phyloP scores from a whole-genome alignment of 257 asterid species.

The Jacaranda mimosifolia region DNA sequence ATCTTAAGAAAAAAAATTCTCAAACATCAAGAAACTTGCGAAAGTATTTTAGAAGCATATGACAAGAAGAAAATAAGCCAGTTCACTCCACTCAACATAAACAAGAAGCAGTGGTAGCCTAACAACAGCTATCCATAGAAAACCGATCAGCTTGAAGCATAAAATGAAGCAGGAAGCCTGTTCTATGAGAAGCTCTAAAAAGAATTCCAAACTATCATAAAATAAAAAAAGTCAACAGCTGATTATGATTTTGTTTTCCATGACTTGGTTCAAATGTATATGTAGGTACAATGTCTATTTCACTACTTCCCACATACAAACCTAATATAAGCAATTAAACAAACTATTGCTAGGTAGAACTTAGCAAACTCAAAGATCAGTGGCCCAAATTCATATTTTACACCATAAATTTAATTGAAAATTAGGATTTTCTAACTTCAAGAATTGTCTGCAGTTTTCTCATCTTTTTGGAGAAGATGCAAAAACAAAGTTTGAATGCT shows the following conservation, averaged over 20 bases:
- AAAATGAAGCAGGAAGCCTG: background rate
- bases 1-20: background rate
- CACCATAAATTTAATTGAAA: background rate
- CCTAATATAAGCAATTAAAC: constrained; percentile 24
- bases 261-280: background rate
- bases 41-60: background rate
- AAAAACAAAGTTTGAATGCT: constrained; percentile 3
- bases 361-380: background rate
- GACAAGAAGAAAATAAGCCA: constrained; percentile 8
- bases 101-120: background rate
- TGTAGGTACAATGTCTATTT: background rate
- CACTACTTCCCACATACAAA: constrained; percentile 6
- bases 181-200: background rate
- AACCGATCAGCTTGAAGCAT: constrained; percentile 6
- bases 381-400: background rate
- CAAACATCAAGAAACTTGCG: background rate
- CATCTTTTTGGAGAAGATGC: constrained; percentile 11
- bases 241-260: background rate
- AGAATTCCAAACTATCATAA: background rate
- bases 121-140: constrained; percentile 15
- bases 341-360: constrained; percentile 2
- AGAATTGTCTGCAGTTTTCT: background rate
- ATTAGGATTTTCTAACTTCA: background rate
- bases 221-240: background rate
- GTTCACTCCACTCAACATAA: background rate